Base-by-base conservation (phyloP, 805 yeast species). In the Spathaspora gorwiae region DNA sequence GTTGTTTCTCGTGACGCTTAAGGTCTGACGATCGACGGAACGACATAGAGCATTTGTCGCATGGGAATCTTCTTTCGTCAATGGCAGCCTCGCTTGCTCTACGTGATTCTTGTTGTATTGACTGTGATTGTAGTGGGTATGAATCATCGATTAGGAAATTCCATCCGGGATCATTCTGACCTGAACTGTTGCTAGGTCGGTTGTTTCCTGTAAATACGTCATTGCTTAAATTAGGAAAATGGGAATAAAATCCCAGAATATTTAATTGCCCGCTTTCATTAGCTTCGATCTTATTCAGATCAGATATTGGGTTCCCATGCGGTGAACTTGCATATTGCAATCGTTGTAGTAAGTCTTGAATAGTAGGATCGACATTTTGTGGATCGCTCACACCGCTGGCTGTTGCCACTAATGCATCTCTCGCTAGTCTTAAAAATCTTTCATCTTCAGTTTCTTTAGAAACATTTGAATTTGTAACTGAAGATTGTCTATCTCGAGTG, bases 1-100 rank as follows among this genome's bases (percentile, higher is more conserved):
- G 95, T 37, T 84, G 87, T 56, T 85, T 81, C 54, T 82, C 87
- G 57, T 85, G 94, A 45, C 92, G 72, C 58, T 82, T 81, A 53
- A 84, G 70, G 62, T 84, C 92, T 2, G 83, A 75, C 1, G 85
- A 76, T 34, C 94, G 68, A 43, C 84, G 72, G 60, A 86, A 86
- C 32, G 80, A 74, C 65, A 83, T 66, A 2, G 74, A 61, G 61
- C 95, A 86, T 50, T 77, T 75, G 5, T 61, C 55, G 60, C 95
- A 86, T 6, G 76, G 69, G 54, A 72, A 82, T 38, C 77, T 76
- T 49, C 79, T 33, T 15, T n/a, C 33, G 12, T 26, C 29, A 24
- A 11, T 19, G 13, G 26, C 15, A 14, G 7, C 45, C 12, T 29
- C 32, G 32, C 32, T 14, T 9, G 13, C 37, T 14, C 37, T 35